A percentile compares a stretch with the other conserved stretches of the same genome.
These are phyloP conservation scores for Micromonas pusilla DNA, from an alignment of 139 green algal genomes.

Conservation along the genomic window DNA sequence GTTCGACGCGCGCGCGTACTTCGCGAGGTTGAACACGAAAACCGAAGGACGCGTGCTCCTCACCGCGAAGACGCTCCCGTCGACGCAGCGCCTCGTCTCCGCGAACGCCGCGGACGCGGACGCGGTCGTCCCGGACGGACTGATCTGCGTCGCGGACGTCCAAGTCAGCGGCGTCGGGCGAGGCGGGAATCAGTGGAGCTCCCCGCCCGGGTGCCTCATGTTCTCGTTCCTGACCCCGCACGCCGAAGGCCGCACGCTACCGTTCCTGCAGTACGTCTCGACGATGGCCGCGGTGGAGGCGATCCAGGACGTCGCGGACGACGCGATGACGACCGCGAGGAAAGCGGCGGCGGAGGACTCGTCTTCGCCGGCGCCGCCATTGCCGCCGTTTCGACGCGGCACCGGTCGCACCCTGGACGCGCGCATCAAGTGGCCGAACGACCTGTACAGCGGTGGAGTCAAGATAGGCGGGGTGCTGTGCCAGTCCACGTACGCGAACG, in stretches of 20 bases:
- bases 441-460: constrained; percentile 67
- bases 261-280: constrained; percentile 91
- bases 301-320: constrained; percentile 41
- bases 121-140: constrained; percentile 48
- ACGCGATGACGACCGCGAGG: neutral
- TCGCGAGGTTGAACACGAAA: constrained; percentile 15
- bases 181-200: constrained; percentile 80
- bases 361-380: neutral
- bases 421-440: constrained; percentile 95
- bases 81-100: constrained; percentile 56
- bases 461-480: constrained; percentile 91
- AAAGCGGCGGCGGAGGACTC: neutral
- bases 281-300: constrained; percentile 78
- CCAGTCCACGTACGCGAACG: constrained; percentile 61
- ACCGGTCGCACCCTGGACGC: constrained; percentile 43
- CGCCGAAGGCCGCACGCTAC: constrained; percentile 53
- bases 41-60: constrained; percentile 48
- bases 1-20: constrained; percentile 34
- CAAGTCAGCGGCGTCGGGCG: constrained; percentile 63
- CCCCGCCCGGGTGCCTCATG: constrained; percentile 85
- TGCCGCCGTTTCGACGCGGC: neutral
- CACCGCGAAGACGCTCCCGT: constrained; percentile 35
- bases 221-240: constrained; percentile 60
- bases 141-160: constrained; percentile 57
- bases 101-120: constrained; percentile 36